Evolutionary conservation across 306 rosid genomes (phyloP).

Genomic region (Inga oerstediana): DNA sequence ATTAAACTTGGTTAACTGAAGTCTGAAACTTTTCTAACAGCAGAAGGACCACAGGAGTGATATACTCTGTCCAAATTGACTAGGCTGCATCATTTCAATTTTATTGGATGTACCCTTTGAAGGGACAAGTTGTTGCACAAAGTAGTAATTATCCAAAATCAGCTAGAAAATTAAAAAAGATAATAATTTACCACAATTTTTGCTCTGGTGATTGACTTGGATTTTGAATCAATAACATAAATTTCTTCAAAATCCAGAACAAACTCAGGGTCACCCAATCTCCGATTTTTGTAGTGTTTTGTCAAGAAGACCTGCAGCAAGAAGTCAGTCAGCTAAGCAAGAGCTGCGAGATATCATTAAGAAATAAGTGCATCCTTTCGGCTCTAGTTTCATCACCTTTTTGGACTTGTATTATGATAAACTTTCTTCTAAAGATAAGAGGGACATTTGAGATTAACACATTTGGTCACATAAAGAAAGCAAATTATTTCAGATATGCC

Average conservation of each 20-base stretch:
- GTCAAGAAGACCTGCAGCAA: constrained; percentile 79
- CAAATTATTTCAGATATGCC: constrained; percentile 3
- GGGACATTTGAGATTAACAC: background rate
- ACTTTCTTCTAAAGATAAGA: background rate
- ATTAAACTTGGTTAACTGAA: background rate
- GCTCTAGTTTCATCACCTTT: background rate
- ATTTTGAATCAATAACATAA: constrained; percentile 82
- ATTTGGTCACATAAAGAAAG: background rate
- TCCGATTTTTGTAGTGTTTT: constrained; percentile 83
- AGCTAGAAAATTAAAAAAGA: background rate
- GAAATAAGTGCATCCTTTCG: constrained; percentile 14
- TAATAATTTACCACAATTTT: constrained; percentile 69
- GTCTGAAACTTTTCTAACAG: background rate
- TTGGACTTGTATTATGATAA: background rate
- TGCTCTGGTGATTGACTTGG: constrained; percentile 89
- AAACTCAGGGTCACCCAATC: constrained; percentile 78
- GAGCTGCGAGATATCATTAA: background rate
- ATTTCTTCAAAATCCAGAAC: constrained; percentile 94
- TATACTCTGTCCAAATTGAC: background rate
- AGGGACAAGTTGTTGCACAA: constrained; percentile 5
- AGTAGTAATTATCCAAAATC: constrained; percentile 16
- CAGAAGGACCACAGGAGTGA: background rate
- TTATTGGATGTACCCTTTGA: background rate
- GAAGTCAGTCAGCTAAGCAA: constrained; percentile 15
- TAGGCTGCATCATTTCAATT: background rate